Base-by-base conservation (phyloP, 2,329 filamentous ascomycete genomes). In the Fusarium fracticaudum region DNA sequence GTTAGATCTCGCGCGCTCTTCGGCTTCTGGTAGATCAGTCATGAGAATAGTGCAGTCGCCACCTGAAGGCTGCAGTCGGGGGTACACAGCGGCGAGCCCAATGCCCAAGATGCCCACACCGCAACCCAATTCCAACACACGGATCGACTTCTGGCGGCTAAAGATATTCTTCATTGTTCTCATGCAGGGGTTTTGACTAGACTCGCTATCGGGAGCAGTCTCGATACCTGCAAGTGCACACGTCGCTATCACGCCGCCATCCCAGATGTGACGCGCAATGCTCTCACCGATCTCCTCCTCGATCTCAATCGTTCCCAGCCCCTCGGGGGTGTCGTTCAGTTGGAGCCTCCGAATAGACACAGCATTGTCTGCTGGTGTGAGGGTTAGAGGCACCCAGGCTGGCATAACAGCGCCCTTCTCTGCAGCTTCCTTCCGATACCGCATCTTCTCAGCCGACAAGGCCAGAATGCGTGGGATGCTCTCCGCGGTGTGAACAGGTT, bases 211-310 rank as follows among this genome's bases (percentile, higher is more conserved):
- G 11, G 80, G 78, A 17, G 77, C 71, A 11, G 75, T 73, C 44
- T 79, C 78, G 7, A 78, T 76, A 18, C 78, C 79, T 10, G 78
- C 79, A 35, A 84, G 75, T 45, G 79, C 79, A 31, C 80, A 81
- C 24, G 83, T 73, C 3, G 86, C 84, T 11, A 87, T 81, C 15
- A 90, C 80, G 2, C 89, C 89, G 3, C 85, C 88, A 60, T 91
- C 89, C 89, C 89, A 91, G 11, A 90, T 83, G 68, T 90, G 88
- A 6, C 88, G 85, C 1, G 88, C 88, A 62, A 91, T 90, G 76
- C 87, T 90, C 79, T 90, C 88, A 20, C 88, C 88, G 15, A 90
- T 85, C 60, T 90, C 87, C 68, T 91, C 89, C 60, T 88, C 86
- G 9, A 90, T 80, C 35, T 85, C 82, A 13, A 89, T 69, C 15